phyloP scores from a whole-genome alignment of 1,284 basidiomycete species.

The Schizophyllum commune region DNA sequence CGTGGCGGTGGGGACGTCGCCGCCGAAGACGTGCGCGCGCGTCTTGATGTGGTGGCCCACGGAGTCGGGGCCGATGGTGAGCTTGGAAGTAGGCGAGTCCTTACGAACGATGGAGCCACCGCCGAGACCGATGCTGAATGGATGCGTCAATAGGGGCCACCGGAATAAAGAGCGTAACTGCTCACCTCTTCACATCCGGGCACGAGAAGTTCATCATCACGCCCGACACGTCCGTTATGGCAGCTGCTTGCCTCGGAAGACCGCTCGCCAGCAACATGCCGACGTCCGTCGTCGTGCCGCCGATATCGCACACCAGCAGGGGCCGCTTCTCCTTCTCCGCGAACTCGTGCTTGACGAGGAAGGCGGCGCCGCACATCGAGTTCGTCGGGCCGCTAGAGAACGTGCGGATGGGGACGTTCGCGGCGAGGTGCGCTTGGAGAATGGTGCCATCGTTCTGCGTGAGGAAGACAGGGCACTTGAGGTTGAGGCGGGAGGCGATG shows the following conservation, averaged over 20 bases:
- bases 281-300: conserved; percentile 23
- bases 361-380: conserved; percentile 58
- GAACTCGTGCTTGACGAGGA: conserved; percentile 29
- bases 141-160: background rate
- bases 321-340: conserved; percentile 25
- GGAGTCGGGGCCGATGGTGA: conserved; percentile 51
- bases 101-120: conserved; percentile 43
- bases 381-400: conserved; percentile 60
- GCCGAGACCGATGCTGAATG: conserved; percentile 39
- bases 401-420: conserved; percentile 51
- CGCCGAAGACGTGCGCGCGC: conserved; percentile 45
- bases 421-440: conserved; percentile 40
- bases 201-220: conserved; percentile 22
- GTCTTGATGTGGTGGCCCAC: conserved; percentile 45
- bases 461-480: conserved; percentile 50
- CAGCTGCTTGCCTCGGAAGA: conserved; percentile 16
- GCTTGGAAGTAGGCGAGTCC: conserved; percentile 21
- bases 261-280: conserved; percentile 30
- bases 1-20: conserved; percentile 43
- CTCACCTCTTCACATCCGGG: conserved; percentile 33
- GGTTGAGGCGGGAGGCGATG: conserved; percentile 31
- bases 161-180: background rate
- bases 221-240: conserved; percentile 15
- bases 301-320: conserved; percentile 52
- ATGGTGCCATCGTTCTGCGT: conserved; percentile 57